A percentile compares a stretch with the other conserved stretches of the same genome.
Evolutionary conservation across 257 asterid species (phyloP).

Genomic region (Jacaranda copaia): DNA sequence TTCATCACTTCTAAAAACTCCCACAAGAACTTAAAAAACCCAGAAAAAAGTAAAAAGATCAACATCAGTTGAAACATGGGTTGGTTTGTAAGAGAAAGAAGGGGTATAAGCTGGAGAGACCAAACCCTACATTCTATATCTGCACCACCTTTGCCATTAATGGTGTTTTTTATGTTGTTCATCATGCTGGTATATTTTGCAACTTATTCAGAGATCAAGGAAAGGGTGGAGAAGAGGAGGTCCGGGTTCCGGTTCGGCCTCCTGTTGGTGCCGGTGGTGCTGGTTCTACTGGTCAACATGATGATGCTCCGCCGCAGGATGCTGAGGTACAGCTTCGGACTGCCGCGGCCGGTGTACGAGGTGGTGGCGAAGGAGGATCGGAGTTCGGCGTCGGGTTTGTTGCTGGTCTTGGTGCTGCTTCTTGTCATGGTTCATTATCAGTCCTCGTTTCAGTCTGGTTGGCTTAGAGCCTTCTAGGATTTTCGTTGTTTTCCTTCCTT

Average conservation of each 20-base stretch:
- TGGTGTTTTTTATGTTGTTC: constrained; percentile 53
- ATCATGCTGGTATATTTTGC: constrained; percentile 48
- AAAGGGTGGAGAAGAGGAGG: constrained; percentile 44
- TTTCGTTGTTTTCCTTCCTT: too few relatives aligned
- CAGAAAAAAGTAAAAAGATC: neutral
- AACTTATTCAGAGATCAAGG: constrained; percentile 43
- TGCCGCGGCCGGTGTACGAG: constrained; percentile 37
- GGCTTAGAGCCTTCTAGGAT: constrained; percentile 49
- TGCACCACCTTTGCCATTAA: constrained; percentile 62
- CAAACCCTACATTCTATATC: constrained; percentile 65
- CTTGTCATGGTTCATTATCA: constrained; percentile 64
- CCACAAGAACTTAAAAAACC: neutral
- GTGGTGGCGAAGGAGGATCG: constrained; percentile 43
- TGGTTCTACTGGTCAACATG: constrained; percentile 47
- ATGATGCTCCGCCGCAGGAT: constrained; percentile 55
- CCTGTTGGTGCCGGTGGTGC: constrained; percentile 54
- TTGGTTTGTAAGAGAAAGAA: constrained; percentile 52
- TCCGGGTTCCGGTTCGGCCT: constrained; percentile 48
- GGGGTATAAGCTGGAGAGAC: constrained; percentile 74
- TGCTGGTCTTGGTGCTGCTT: constrained; percentile 55
- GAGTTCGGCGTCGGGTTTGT: constrained; percentile 49
- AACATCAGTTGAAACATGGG: constrained; percentile 39
- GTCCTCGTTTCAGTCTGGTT: constrained; percentile 52
- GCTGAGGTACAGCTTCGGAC: constrained; percentile 43
- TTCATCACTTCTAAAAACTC: neutral